Evolutionary conservation across 441 rosid species (phyloP).

Genomic region (Corymbia calophylla): DNA sequence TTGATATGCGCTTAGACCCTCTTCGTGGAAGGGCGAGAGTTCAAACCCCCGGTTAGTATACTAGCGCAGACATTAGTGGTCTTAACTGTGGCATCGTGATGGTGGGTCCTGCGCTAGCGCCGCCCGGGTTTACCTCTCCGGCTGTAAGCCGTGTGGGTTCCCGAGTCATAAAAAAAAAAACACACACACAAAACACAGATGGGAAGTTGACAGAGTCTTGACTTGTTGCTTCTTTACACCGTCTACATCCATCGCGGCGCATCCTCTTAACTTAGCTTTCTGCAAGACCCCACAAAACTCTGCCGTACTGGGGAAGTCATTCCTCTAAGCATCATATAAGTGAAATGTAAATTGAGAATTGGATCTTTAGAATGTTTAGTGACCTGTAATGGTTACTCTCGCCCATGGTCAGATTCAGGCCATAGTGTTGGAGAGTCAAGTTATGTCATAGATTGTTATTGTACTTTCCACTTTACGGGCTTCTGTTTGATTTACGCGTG

Average conservation of each 20-base stretch:
- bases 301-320: fast-evolving
- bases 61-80: too few relatives aligned
- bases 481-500: neutral
- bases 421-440: neutral
- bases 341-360: neutral
- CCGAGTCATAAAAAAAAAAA: too few relatives aligned
- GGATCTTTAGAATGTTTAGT: neutral
- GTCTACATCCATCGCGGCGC: fast-evolving
- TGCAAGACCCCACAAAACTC: neutral
- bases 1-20: too few relatives aligned
- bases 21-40: too few relatives aligned
- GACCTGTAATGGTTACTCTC: neutral
- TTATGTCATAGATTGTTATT: neutral
- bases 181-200: neutral
- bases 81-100: too few relatives aligned
- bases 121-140: too few relatives aligned
- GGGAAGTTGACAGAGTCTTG: neutral
- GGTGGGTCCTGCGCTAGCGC: too few relatives aligned
- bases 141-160: too few relatives aligned
- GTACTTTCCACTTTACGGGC: neutral
- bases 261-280: neutral
- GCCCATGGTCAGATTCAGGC: neutral
- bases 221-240: neutral
- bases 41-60: too few relatives aligned
- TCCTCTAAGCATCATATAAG: neutral